phyloP scores from a whole-genome alignment of 345 rosid species.

The Brassica juncea region DNA sequence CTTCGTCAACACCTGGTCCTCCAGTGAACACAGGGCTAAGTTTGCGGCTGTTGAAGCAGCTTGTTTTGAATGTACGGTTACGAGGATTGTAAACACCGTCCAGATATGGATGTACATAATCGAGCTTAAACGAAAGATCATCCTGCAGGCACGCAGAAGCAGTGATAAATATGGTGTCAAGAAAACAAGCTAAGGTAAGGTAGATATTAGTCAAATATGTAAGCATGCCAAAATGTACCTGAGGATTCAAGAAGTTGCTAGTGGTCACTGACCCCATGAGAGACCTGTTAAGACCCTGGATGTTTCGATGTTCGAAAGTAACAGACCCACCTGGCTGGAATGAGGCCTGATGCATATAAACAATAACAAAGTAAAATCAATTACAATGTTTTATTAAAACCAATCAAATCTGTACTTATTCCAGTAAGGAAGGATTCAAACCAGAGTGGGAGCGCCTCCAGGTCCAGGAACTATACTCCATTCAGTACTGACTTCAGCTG shows the following conservation, averaged over 20 bases:
- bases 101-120: constrained; percentile 94
- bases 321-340: constrained; percentile 98
- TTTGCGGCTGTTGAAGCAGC: constrained; percentile 96
- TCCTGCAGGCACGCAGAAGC: constrained; percentile 49
- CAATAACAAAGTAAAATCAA: not conserved
- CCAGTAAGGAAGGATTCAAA: constrained; percentile 33
- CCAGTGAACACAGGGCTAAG: constrained; percentile 98
- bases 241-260: constrained; percentile 93
- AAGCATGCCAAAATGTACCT: constrained; percentile 46
- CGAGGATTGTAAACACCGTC: constrained; percentile 80
- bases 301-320: constrained; percentile 91
- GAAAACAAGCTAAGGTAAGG: not conserved
- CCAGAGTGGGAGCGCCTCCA: constrained; percentile 95
- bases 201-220: not conserved
- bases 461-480: constrained; percentile 99
- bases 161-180: constrained; percentile 5
- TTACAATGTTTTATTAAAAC: not conserved
- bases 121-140: constrained; percentile 98
- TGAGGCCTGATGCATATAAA: constrained; percentile 65
- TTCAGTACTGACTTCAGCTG: constrained; percentile 98
- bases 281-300: constrained; percentile 88
- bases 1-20: constrained; percentile 98
- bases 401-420: not conserved
- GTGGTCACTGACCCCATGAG: constrained; percentile 94
- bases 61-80: constrained; percentile 82